Base-by-base conservation (phyloP, 108 stramenopile species). In the Cyclostephanos tholiformis region DNA sequence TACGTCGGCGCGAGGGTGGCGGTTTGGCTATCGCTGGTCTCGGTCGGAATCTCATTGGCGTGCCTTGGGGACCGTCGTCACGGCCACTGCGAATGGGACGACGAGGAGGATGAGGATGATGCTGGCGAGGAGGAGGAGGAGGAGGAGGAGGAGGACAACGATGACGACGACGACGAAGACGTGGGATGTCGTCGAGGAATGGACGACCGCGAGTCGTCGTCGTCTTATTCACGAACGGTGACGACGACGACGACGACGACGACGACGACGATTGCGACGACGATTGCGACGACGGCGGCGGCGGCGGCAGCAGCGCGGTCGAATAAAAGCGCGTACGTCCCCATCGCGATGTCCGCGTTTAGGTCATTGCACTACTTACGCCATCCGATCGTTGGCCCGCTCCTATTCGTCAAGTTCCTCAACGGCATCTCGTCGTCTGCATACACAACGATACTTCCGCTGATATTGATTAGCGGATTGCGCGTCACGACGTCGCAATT, bases 1-100 rank as follows among this genome's bases (percentile, higher is more conserved):
- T 94, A 88, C 57, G 71, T 71, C 17, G 89, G 93, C 10, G 93
- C 93, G 3, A 76, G 88, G 26, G 48, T 90, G 59, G 90, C 93
- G 3, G 88, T 94, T 25, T 77, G 64, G 53, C 88, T 87, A 65
- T 86, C 87, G 6, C 41, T 94, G 63, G 30, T 89, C 3, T 91
- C 90, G 2, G 86, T 88, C 13, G 43, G 82, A 0, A 72, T 91
- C 22, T 88, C 89, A 0, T 48, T 86, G 8, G 22, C 75, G n/a
- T 76, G 63, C 58, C 88, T 32, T 85, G 85, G 12, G 83, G 76
- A 29, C 63, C 44, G 16, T 46, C 44, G 44, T 46, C 44, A 14
- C 44, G 16, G 0, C 2, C 44, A 49, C 68, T 85, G 6, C 76
- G 86, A 25, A 20, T 86, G 5, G 79, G 72, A 5, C 51, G 65